Conservation (phyloP, 176 grass and related monocot genomes). For the Dendrocalamus sinicus region DNA sequence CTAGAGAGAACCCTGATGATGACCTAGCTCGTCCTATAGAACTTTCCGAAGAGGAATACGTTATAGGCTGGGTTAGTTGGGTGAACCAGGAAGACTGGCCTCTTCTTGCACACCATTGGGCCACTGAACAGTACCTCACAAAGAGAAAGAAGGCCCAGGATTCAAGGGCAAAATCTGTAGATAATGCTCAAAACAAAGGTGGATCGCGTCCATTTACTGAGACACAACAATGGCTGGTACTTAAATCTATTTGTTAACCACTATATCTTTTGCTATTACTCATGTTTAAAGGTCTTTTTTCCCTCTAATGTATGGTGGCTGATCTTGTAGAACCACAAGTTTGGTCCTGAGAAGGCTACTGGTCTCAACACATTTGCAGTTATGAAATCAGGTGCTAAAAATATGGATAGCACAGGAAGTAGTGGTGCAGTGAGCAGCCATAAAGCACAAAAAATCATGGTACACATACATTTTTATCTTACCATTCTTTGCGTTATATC, state of each 20-base stretch:
- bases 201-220: neutral
- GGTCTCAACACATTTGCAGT: neutral
- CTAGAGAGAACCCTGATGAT: too few species aligned
- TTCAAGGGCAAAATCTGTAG: neutral
- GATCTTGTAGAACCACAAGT: neutral
- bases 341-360: neutral
- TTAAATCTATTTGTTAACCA: neutral
- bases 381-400: neutral
- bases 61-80: too few species aligned
- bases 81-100: too few species aligned
- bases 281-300: too few species aligned
- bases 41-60: too few species aligned
- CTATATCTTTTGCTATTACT: too few species aligned
- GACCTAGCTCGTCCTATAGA: too few species aligned
- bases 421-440: neutral
- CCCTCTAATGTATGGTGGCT: too few species aligned
- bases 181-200: neutral
- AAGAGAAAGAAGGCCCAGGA: too few species aligned
- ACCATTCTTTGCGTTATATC: too few species aligned
- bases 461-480: neutral
- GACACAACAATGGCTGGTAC: neutral
- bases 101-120: too few species aligned
- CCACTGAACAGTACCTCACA: too few species aligned
- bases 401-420: neutral
- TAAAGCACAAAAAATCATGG: neutral